Conservation (phyloP, 31 red algal species). For the Odonthalia washingtoniensis region DNA sequence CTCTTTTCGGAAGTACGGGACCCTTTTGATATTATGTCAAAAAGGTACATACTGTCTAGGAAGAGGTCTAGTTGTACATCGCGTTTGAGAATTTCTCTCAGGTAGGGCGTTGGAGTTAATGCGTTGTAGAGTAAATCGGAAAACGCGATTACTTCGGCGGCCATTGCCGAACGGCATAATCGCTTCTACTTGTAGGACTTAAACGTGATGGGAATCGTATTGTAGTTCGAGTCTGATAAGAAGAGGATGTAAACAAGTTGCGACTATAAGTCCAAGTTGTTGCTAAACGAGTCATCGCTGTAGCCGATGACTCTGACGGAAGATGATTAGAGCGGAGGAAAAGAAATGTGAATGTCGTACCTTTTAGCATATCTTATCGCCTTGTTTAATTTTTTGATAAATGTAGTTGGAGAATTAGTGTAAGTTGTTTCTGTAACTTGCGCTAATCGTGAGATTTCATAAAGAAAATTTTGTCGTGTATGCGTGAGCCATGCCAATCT, state of each 20-base stretch:
- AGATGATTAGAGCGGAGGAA: background rate
- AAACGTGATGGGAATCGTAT: too few relatives aligned
- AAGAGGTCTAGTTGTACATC: conserved; percentile 1
- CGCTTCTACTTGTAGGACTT: too few relatives aligned
- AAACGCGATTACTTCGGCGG: conserved; percentile 46
- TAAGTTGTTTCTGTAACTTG: conserved; percentile 36
- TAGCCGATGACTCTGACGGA: conserved; percentile 33
- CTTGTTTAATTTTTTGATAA: conserved; percentile 29
- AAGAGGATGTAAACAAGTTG: too few relatives aligned
- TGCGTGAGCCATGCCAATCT: conserved; percentile 48
- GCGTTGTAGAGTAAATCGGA: conserved; percentile 34
- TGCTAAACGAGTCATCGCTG: conserved; percentile 43
- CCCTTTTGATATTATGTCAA: conserved; percentile 44
- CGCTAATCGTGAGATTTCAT: conserved; percentile 42
- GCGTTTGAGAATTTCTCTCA: background rate
- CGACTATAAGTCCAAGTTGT: too few relatives aligned
- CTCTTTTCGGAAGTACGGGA: too few relatives aligned
- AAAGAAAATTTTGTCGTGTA: conserved; percentile 6
- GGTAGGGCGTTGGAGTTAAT: background rate
- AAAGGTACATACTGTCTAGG: conserved; percentile 19
- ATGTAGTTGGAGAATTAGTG: background rate
- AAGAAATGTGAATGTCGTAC: background rate
- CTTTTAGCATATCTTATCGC: conserved; percentile 6
- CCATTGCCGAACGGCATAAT: conserved; percentile 48
- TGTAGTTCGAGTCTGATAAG: too few relatives aligned